A percentile compares a stretch with the other conserved stretches of the same genome.
Evolutionary conservation across 2,329 filamentous ascomycete genomes (phyloP).

Genomic region (Talaromyces albobiverticillius): DNA sequence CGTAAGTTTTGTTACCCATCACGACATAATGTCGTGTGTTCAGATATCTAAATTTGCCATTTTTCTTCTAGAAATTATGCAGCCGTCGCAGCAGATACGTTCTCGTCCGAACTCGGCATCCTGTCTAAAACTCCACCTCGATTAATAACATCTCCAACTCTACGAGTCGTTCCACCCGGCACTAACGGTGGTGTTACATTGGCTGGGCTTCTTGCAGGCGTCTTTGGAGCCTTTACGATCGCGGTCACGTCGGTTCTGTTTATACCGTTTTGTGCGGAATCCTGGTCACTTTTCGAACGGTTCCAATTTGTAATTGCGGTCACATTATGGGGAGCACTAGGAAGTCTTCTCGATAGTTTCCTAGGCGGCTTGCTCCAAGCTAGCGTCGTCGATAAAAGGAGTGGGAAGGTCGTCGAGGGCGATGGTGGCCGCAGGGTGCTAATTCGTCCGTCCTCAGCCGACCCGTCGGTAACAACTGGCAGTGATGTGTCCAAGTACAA

Average conservation of each 20-base stretch:
- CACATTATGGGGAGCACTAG: slow-evolving; percentile 70
- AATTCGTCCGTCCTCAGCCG: slow-evolving; percentile 32
- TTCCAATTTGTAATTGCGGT: slow-evolving; percentile 59
- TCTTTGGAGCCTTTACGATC: slow-evolving; percentile 68
- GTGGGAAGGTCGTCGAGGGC: slow-evolving; percentile 86
- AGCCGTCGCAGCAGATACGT: slow-evolving; percentile 87
- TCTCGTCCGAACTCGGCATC: slow-evolving; percentile 93
- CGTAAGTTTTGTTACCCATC: slow-evolving; percentile 27
- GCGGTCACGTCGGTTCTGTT: slow-evolving; percentile 67
- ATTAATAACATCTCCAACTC: slow-evolving; percentile 75
- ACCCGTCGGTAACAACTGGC: slow-evolving; percentile 17
- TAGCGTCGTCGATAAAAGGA: slow-evolving; percentile 78
- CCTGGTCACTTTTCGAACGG: slow-evolving; percentile 24
- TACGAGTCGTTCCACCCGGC: slow-evolving; percentile 78
- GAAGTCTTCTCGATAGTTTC: slow-evolving; percentile 82
- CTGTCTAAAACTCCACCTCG: slow-evolving; percentile 72
- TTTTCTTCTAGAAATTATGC: slow-evolving; percentile 68
- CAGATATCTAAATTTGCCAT: neutral
- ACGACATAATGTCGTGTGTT: neutral
- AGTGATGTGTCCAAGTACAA: slow-evolving; percentile 19
- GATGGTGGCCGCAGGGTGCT: slow-evolving; percentile 65
- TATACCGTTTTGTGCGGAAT: slow-evolving; percentile 61
- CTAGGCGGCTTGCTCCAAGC: slow-evolving; percentile 82
- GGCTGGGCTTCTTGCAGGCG: slow-evolving; percentile 69
- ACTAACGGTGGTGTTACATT: slow-evolving; percentile 91